These are phyloP conservation scores for Calamus simplicifolius DNA, from an alignment of 176 grass and related monocot genomes.

Conservation along the genomic window DNA sequence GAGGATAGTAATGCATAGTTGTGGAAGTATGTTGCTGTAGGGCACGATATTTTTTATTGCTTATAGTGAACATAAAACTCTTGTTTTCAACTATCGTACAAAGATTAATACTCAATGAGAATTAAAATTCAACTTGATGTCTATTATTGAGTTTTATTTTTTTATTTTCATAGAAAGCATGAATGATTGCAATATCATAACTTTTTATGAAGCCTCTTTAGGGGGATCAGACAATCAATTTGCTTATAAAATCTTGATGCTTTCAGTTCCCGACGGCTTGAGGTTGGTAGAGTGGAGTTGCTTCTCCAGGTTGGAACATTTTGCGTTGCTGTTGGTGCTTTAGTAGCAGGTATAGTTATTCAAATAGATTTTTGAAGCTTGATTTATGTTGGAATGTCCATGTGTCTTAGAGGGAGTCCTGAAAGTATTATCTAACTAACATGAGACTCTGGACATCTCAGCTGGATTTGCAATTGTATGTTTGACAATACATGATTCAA, in stretches of 20 bases:
- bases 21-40: too few species aligned
- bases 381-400: constrained; percentile 7
- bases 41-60: too few species aligned
- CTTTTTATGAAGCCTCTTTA: neutral
- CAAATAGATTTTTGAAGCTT: neutral
- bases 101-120: too few species aligned
- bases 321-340: constrained; percentile 80
- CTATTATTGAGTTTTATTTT: neutral
- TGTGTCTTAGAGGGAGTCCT: neutral
- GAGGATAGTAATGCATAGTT: too few species aligned
- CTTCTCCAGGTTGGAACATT: constrained; percentile 98
- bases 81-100: too few species aligned
- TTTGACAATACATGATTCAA: neutral
- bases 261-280: constrained; percentile 72
- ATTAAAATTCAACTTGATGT: too few species aligned
- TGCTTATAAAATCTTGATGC: constrained; percentile 14
- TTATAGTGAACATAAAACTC: too few species aligned
- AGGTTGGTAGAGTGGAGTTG: constrained; percentile 91
- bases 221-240: neutral
- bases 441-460: neutral
- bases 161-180: neutral
- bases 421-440: neutral
- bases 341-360: constrained; percentile 69
- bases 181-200: neutral
- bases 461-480: neutral